Evolutionary conservation across 768 basidiomycete species (phyloP).

Genomic region (Termitomyces heimii): DNA sequence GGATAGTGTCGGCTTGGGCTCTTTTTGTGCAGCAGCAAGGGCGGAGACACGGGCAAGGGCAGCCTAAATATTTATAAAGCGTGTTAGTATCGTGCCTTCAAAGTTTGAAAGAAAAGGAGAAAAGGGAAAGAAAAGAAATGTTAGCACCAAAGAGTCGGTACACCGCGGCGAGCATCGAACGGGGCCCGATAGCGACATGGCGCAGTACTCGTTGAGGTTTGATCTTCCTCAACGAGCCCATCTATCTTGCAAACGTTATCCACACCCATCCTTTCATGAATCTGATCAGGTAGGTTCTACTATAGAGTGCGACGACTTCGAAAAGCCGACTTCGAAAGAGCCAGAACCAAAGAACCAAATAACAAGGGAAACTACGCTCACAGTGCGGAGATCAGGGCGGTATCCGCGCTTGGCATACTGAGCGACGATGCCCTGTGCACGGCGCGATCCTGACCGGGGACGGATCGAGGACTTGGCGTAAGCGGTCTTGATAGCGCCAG

Average conservation of each 20-base stretch:
- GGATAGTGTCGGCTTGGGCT: slow-evolving; percentile 58
- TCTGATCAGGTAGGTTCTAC: slow-evolving; percentile 86
- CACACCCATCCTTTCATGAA: slow-evolving; percentile 82
- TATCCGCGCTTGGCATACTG: slow-evolving; percentile 58
- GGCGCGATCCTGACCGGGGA: slow-evolving; percentile 64
- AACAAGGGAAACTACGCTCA: slow-evolving; percentile 35
- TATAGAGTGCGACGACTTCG: slow-evolving; percentile 56
- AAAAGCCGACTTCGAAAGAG: slow-evolving; percentile 12
- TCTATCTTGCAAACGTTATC: slow-evolving; percentile 85
- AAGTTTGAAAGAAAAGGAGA: slow-evolving; percentile 7
- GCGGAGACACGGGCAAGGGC: slow-evolving; percentile 74
- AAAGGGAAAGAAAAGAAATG: slow-evolving; percentile 27
- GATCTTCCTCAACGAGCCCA: slow-evolving; percentile 48
- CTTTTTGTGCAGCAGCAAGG: slow-evolving; percentile 61
- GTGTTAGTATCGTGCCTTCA: slow-evolving; percentile 22
- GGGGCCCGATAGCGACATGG: slow-evolving; percentile 78
- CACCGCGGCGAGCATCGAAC: slow-evolving; percentile 53
- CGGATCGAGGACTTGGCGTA: slow-evolving; percentile 50
- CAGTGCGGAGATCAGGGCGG: slow-evolving; percentile 71
- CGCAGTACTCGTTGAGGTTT: slow-evolving; percentile 50
- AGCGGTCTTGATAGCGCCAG: slow-evolving; percentile 42
- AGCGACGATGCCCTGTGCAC: slow-evolving; percentile 61
- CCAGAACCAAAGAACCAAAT: slow-evolving; percentile 5
- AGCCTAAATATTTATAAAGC: slow-evolving; percentile 35
- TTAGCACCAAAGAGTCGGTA: slow-evolving; percentile 73